Percentiles rank a stretch among this genome's conserved stretches.
phyloP scores from a whole-genome alignment of 768 basidiomycete species.

The Rhodocollybia butyracea region DNA sequence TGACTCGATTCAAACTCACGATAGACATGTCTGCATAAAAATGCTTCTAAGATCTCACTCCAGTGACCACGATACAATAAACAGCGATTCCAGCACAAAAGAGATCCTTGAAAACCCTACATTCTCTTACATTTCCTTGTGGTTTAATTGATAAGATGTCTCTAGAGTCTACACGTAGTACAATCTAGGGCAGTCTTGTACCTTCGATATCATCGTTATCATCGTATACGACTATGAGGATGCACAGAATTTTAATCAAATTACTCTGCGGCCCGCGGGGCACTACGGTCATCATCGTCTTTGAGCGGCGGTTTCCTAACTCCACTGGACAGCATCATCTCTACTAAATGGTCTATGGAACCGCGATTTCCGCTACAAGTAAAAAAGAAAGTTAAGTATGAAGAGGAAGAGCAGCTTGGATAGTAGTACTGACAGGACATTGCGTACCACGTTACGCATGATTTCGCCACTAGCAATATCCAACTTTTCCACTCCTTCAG shows the following conservation, averaged over 20 bases:
- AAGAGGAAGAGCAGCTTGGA: neutral
- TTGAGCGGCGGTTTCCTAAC: slow-evolving; percentile 51
- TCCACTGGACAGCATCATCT: slow-evolving; percentile 55
- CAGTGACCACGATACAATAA: no score
- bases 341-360: slow-evolving; percentile 40
- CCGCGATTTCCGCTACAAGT: slow-evolving; percentile 19
- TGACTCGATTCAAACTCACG: no score
- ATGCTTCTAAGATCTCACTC: no score
- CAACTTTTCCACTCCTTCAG: slow-evolving; percentile 71
- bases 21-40: no score
- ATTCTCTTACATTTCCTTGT: no score
- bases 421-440: slow-evolving; percentile 52
- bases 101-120: no score
- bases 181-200: no score
- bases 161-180: no score
- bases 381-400: neutral
- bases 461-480: slow-evolving; percentile 74
- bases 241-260: neutral
- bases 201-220: no score
- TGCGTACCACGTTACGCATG: slow-evolving; percentile 59
- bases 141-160: no score
- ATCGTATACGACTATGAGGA: neutral
- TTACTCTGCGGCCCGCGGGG: slow-evolving; percentile 11
- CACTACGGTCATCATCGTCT: slow-evolving; percentile 28
- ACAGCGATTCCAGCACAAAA: no score